phyloP scores from a whole-genome alignment of 805 yeast species.

The Schizosaccharomyces japonicus region DNA sequence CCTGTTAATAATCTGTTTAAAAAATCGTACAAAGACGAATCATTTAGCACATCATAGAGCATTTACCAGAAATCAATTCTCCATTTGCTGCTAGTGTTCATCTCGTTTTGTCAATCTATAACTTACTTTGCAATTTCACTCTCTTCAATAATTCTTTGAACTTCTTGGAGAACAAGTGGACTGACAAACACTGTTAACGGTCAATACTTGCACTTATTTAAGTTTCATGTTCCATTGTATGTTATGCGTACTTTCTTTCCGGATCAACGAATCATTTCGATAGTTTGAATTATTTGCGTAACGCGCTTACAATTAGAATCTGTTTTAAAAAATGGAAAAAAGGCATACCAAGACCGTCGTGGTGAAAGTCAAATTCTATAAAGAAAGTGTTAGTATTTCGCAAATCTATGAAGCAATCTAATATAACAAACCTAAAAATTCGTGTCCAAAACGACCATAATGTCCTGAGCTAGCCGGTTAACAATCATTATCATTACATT shows the following conservation, averaged over 20 bases:
- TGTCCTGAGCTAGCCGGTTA: conserved; percentile 17
- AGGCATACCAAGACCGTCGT: conserved; percentile 15
- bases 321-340: neutral
- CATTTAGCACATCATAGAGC: neutral
- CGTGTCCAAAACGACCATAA: conserved; percentile 24
- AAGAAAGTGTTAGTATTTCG: no score
- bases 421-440: conserved; percentile 18
- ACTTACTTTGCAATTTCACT: conserved; percentile 19
- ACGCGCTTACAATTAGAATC: conserved; percentile 11
- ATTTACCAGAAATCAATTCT: neutral
- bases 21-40: neutral
- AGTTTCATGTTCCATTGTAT: neutral
- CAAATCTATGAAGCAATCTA: neutral
- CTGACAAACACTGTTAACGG: conserved; percentile 16
- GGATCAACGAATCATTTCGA: conserved; percentile 21
- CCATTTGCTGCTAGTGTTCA: neutral
- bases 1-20: neutral
- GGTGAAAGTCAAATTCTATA: conserved; percentile 18
- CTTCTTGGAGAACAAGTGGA: conserved; percentile 16
- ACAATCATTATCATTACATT: neutral
- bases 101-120: neutral
- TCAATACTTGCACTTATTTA: neutral
- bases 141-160: conserved; percentile 18
- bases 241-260: conserved; percentile 15
- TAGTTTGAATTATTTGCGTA: conserved; percentile 27